Evolutionary conservation across 2,329 filamentous ascomycete species (phyloP), one percentile per base, ranked within the genome.

Genomic region (Clarireedia paspali): DNA sequence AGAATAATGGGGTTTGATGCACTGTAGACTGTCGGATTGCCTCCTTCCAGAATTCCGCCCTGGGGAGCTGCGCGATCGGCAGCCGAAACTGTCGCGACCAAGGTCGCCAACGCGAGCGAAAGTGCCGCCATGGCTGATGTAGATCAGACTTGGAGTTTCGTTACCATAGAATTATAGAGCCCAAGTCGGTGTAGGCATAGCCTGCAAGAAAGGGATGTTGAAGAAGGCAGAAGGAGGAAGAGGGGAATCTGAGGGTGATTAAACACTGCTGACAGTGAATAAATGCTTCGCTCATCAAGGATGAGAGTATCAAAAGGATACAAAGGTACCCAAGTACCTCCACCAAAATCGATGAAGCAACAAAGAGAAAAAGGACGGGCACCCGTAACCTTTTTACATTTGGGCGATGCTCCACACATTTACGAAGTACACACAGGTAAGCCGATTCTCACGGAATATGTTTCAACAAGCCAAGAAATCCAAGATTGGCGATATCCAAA

Each of bases 1-100:
- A 87, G 66, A 39, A 82, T 79, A 58, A 88, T 81, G 1, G 85
- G 85, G 62, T 87, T 82, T 60, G 78, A 82, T 6, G 79, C 59
- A 65, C 84, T 79, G 70, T 84, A 87, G 14, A 75, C 63, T 12
- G 80, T 74, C 0, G 85, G 85, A 62, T 87, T 83, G 34, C 75
- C 71, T 34, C 81, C 80, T 63, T 87, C 83, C 26, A 88, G 71
- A 55, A 88, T 77, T 57, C 84, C 84, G 51, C 77, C 83, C 68
- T 88, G 84, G 66, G 71, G 63, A 17, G 59, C 50, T 15, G 57
- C 65, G 26, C 63, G 63, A 39, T 57, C 36, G 36, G 57, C 45
- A 5, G 61, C 46, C 20, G 59, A 39, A 10, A 62, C 58, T 26
- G 14, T 48, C 10, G 27, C 47, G 20, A 57, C 27, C 20, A 50